Evolutionary conservation across 106 monocot species (phyloP), one percentile per base, ranked within the genome.

Genomic region (Platanthera zijinensis): DNA sequence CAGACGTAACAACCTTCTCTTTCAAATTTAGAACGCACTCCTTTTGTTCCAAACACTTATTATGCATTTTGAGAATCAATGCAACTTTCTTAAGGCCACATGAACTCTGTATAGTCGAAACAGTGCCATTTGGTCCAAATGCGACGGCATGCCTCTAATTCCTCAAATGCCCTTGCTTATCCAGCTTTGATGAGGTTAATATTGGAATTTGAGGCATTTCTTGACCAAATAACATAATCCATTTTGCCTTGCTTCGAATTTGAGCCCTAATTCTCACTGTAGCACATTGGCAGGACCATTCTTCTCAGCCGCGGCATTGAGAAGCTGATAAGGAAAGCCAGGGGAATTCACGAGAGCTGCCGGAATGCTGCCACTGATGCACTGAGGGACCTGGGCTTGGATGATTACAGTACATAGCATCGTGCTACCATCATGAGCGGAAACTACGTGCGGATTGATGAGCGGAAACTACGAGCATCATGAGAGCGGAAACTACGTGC

Each of bases 361-460:
- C 93, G 84, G 73, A 87, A 91, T 82, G 93, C 96, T 75, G 96
- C 93, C 72, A 77, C 87, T 19, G 91, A 63, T 59, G 96, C 96
- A 78, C 68, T 93, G 49, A 87, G 93, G 80, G 96, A 97, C 78
- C 81, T 97, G 13, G 91, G 96, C 56, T 73, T 97, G 50, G 89
- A 97, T 79, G 77, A 97, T 63, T 97, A 97, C 78, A 91, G 89
- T 66, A 70, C 57, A 18, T 90, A 88, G 83, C 39, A 39, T 39
- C 39, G 21, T 61, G 2, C 18, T 61, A 21, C 59, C 21, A 0
- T 56, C 56, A 5, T 3, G 2, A 56, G 59, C 6, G 21, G 18
- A 61, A 61, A 61, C 59, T 61, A 61, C 59, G 2, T 61, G 21
- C 1, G 19, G 6, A 61, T 21, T 59, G 19, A 19, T 18, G 59